phyloP scores from a whole-genome alignment of 345 rosid genomes.

The Citrus reticulata region DNA sequence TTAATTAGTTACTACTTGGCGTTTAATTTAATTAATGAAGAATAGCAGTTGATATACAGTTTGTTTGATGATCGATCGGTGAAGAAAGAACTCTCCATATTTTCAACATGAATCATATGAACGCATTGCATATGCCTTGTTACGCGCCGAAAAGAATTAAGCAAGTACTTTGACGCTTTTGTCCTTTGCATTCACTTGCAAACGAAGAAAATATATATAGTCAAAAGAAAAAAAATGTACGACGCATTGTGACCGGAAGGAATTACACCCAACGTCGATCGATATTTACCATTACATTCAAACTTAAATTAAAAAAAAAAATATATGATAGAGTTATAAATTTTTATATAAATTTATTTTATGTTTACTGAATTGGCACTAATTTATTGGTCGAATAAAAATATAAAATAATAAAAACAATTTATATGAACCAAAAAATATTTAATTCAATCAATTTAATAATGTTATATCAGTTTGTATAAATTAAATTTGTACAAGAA shows the following conservation, averaged over 20 bases:
- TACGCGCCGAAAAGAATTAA: too few relatives aligned
- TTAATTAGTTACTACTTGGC: neutral
- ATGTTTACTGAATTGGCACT: rapidly evolving
- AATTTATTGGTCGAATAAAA: too few relatives aligned
- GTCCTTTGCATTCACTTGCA: neutral
- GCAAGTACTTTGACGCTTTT: neutral
- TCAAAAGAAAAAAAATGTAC: neutral
- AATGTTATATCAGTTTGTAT: rapidly evolving
- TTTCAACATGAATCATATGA: too few relatives aligned
- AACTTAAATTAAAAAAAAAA: rapidly evolving
- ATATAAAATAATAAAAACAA: rapidly evolving
- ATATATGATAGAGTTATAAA: too few relatives aligned
- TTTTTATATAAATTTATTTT: too few relatives aligned
- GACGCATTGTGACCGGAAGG: neutral
- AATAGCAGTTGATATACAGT: neutral
- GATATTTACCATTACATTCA: too few relatives aligned
- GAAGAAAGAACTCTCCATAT: too few relatives aligned
- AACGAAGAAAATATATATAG: neutral
- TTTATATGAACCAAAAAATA: rapidly evolving
- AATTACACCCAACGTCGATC: too few relatives aligned
- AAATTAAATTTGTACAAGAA: too few relatives aligned
- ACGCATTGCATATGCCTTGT: too few relatives aligned
- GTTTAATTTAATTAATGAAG: neutral
- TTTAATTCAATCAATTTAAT: too few relatives aligned
- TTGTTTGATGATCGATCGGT: neutral